phyloP scores from a whole-genome alignment of 2,329 filamentous ascomycete species.

The Tolypocladium endophyticum region DNA sequence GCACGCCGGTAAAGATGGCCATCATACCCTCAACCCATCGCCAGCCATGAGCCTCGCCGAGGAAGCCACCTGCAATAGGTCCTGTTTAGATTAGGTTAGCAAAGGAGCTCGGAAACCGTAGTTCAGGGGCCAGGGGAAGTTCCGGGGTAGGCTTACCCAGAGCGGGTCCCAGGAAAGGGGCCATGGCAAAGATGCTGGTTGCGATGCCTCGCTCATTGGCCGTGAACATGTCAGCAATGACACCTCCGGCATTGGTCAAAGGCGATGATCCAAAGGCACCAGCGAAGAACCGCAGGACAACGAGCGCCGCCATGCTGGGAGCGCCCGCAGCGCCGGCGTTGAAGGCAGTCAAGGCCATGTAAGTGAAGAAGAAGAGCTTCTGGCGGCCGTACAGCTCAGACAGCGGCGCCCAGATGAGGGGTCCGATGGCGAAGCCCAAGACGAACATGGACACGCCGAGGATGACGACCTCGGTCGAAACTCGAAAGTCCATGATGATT shows the following conservation, averaged over 20 bases:
- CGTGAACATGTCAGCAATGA: conserved; percentile 53
- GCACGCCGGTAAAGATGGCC: conserved; percentile 47
- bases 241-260: conserved; percentile 51
- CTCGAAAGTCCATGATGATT: conserved; percentile 43
- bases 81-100: conserved; percentile 17
- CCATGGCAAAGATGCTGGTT: conserved; percentile 48
- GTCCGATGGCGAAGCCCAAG: conserved; percentile 50
- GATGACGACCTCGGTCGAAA: conserved; percentile 41
- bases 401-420: conserved; percentile 55
- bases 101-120: not conserved
- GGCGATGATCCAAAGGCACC: conserved; percentile 53
- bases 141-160: conserved; percentile 22
- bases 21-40: conserved; percentile 55
- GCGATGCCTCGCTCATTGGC: conserved; percentile 45
- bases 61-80: conserved; percentile 53
- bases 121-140: not conserved
- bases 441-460: conserved; percentile 57
- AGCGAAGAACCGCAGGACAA: conserved; percentile 61
- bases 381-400: conserved; percentile 54
- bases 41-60: conserved; percentile 50
- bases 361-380: conserved; percentile 48
- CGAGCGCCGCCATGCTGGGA: conserved; percentile 45
- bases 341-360: conserved; percentile 48
- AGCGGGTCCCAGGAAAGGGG: conserved; percentile 53
- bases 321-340: conserved; percentile 48